Conservation (phyloP, 73 alveolate genomes). For the Paramecium primaurelia region DNA sequence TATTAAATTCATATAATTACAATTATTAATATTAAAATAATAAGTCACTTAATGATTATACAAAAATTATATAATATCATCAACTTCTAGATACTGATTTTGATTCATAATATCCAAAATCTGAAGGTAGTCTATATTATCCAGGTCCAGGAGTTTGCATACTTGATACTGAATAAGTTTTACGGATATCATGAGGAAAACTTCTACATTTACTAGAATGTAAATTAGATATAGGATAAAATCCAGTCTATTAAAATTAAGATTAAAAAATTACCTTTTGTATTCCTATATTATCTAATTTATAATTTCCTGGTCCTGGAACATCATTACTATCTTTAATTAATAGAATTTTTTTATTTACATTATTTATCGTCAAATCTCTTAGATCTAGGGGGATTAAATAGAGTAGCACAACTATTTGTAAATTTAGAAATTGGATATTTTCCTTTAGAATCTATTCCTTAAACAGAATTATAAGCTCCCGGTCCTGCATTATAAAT, state of each 20-base stretch:
- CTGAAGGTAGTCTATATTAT: slow-evolving; percentile 78
- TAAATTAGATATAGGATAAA: slow-evolving; percentile 20
- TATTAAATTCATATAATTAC: not conserved
- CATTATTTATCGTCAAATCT: slow-evolving; percentile 60
- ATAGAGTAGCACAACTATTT: slow-evolving; percentile 58
- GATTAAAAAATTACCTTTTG: not conserved
- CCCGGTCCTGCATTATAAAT: slow-evolving; percentile 40
- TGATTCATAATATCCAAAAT: slow-evolving; percentile 82
- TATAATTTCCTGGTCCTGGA: slow-evolving; percentile 77
- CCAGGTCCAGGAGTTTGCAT: slow-evolving; percentile 90
- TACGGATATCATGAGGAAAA: slow-evolving; percentile 53
- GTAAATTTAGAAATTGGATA: slow-evolving; percentile 59
- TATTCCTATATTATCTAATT: slow-evolving; percentile 54
- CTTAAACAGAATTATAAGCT: slow-evolving; percentile 3
- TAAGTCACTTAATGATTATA: not conserved
- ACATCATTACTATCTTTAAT: slow-evolving; percentile 14
- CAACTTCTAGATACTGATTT: slow-evolving; percentile 16
- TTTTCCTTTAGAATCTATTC: slow-evolving; percentile 55
- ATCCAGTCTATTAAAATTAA: not conserved
- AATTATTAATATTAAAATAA: not conserved
- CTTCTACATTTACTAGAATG: slow-evolving; percentile 58
- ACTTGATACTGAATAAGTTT: not conserved
- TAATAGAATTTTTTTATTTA: not conserved
- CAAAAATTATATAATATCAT: not conserved
- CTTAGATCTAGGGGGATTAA: slow-evolving; percentile 64